Base-by-base conservation (phyloP, 306 rosid species). In the Oxytropis ochrocephala region DNA sequence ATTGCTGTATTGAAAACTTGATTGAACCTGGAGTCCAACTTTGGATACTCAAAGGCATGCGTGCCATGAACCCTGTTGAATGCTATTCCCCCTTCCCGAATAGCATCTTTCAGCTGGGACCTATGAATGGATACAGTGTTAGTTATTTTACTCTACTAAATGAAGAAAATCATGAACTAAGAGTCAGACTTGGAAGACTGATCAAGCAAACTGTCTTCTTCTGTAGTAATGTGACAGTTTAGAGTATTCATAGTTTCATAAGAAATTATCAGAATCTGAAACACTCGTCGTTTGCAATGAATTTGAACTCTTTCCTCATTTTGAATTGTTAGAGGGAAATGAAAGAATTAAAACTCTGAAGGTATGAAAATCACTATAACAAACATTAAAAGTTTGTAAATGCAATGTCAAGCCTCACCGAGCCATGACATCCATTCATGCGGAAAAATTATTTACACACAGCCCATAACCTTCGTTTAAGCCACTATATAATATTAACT, bases 1-100 rank as follows among this genome's bases (percentile, higher is more conserved):
- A 89, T 83, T 14, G 86, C 85, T 1, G 54, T 54, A 78, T 90
- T 87, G 42, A 83, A 83, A 16, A 82, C 72, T 8, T 82, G 47
- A 67, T 77, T 79, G 51, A 82, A 84, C 60, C 74, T 74, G 0
- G 61, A 50, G 21, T 88, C 83, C 49, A 60, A 9, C 4, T 36
- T 10, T 11, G 69, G 69, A 41, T 84, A 87, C 66, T 79, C 82
- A 63, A 67, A 84, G 7, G 64, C 71, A 6, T 79, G 64, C 2
- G 9, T 52, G 29, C 86, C 89, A 69, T 87, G 30, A 10, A 51
- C 85, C 69, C 73, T 79, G 50, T 79, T 47, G 62, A 85, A 85
- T 8, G 88, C 76, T 65, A 74, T 24, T 24, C 88, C 90, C 3
- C 86, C 86, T 67, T 82, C 85, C 16, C 53, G 30, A 21, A 87